These are phyloP conservation scores for Nectriaceae sp. DNA, from an alignment of 2,329 filamentous ascomycete species.

Conservation along the genomic window DNA sequence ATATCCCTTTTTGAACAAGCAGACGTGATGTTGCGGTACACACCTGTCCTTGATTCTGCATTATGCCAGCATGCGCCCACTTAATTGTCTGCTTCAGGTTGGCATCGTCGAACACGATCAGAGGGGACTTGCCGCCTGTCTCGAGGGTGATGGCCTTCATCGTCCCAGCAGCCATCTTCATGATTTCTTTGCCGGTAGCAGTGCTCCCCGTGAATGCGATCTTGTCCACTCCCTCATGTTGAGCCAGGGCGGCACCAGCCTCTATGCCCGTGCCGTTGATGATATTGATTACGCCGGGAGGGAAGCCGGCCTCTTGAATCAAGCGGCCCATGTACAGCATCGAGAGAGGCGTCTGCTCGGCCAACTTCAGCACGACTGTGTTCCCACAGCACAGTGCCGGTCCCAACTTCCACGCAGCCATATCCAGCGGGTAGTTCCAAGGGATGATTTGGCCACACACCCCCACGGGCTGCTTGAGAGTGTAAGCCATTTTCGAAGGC, in stretches of 20 bases:
- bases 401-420: conserved; percentile 64
- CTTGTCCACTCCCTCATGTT: conserved; percentile 67
- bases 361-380: conserved; percentile 59
- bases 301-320: conserved; percentile 70
- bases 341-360: conserved; percentile 62
- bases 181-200: conserved; percentile 66
- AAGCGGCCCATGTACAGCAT: conserved; percentile 63
- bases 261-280: conserved; percentile 66
- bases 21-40: conserved; percentile 62
- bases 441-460: conserved; percentile 79
- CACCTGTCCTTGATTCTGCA: conserved; percentile 60
- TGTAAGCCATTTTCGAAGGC: conserved; percentile 73
- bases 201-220: conserved; percentile 74
- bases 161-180: conserved; percentile 65
- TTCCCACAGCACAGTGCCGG: conserved; percentile 62
- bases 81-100: conserved; percentile 66
- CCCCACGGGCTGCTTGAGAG: conserved; percentile 73
- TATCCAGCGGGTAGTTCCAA: conserved; percentile 79
- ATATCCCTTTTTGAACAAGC: conserved; percentile 57
- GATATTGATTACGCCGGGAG: conserved; percentile 72
- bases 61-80: conserved; percentile 42
- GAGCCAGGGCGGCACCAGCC: conserved; percentile 64
- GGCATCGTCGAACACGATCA: conserved; percentile 62
- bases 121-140: conserved; percentile 61
- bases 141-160: conserved; percentile 62